These are phyloP conservation scores for Handroanthus guayacan DNA, from an alignment of 257 asterid species.

Conservation along the genomic window DNA sequence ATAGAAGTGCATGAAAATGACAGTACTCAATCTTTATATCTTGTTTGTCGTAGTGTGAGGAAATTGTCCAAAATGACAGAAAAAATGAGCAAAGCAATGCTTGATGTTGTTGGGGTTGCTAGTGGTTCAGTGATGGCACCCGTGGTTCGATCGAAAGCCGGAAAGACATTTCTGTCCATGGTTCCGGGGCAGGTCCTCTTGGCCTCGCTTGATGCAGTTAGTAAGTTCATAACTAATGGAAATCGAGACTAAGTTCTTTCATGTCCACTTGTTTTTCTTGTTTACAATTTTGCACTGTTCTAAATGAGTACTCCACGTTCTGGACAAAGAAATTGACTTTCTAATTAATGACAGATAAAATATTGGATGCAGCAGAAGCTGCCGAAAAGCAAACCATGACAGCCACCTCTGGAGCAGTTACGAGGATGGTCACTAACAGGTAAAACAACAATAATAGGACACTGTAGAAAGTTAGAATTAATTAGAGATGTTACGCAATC, in stretches of 20 bases:
- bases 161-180: constrained; percentile 67
- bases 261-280: not conserved
- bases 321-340: not conserved
- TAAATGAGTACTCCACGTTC: not conserved
- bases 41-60: constrained; percentile 53
- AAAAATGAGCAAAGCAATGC: constrained; percentile 77
- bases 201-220: constrained; percentile 83
- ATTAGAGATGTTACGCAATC: too few relatives aligned
- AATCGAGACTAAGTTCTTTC: not conserved
- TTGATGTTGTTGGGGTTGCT: constrained; percentile 69
- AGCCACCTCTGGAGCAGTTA: constrained; percentile 84
- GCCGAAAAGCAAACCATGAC: constrained; percentile 76
- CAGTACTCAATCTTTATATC: not conserved
- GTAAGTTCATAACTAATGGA: constrained; percentile 49
- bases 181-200: constrained; percentile 80
- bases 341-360: constrained; percentile 52
- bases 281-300: not conserved
- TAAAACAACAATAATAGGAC: not conserved
- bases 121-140: constrained; percentile 74
- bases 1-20: not conserved
- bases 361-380: constrained; percentile 88
- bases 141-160: constrained; percentile 66
- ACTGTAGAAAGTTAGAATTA: too few relatives aligned
- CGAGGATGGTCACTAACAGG: constrained; percentile 63
- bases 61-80: constrained; percentile 81